Percentiles rank a stretch among this genome's conserved stretches.
Conservation (phyloP, 805 yeast genomes). For the Ogataea glucozyma region DNA sequence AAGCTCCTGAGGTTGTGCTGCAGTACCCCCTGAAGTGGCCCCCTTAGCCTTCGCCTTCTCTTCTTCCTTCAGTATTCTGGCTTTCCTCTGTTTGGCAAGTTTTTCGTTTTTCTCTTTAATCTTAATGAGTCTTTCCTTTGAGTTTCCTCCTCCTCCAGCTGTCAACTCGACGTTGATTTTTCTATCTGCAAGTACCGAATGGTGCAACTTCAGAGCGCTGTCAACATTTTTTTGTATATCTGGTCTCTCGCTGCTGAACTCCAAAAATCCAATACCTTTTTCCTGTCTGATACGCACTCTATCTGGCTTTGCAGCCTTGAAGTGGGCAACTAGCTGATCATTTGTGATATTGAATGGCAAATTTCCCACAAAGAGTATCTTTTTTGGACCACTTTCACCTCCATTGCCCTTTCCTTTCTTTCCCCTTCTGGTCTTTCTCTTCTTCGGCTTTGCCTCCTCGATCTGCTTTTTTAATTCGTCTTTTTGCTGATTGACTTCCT, state of each 20-base stretch:
- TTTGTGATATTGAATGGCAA: conserved; percentile 72
- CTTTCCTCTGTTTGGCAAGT: conserved; percentile 67
- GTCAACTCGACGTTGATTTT: conserved; percentile 94
- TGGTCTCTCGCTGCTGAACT: conserved; percentile 59
- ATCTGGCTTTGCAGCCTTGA: conserved; percentile 72
- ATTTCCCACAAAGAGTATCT: conserved; percentile 87
- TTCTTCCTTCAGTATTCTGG: conserved; percentile 48
- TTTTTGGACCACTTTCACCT: conserved; percentile 54
- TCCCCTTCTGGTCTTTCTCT: conserved; percentile 75
- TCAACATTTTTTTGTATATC: conserved; percentile 82
- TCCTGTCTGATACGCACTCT: conserved; percentile 75
- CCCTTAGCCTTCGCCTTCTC: conserved; percentile 40
- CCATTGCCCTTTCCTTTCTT: conserved; percentile 62
- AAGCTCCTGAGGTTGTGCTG: conserved; percentile 18
- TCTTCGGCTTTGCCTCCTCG: conserved; percentile 44
- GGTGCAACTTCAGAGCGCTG: conserved; percentile 81
- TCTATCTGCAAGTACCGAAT: conserved; percentile 63
- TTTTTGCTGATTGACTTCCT: conserved; percentile 27
- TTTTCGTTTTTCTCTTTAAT: conserved; percentile 77
- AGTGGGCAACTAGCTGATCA: conserved; percentile 66
- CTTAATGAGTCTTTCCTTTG: conserved; percentile 64
- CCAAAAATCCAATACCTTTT: conserved; percentile 91
- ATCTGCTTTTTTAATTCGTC: conserved; percentile 30
- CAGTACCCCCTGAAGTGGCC: background rate
- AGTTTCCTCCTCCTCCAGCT: conserved; percentile 98